phyloP scores from a whole-genome alignment of 2,329 filamentous ascomycete genomes.

The Pestalotiopsis sp. region DNA sequence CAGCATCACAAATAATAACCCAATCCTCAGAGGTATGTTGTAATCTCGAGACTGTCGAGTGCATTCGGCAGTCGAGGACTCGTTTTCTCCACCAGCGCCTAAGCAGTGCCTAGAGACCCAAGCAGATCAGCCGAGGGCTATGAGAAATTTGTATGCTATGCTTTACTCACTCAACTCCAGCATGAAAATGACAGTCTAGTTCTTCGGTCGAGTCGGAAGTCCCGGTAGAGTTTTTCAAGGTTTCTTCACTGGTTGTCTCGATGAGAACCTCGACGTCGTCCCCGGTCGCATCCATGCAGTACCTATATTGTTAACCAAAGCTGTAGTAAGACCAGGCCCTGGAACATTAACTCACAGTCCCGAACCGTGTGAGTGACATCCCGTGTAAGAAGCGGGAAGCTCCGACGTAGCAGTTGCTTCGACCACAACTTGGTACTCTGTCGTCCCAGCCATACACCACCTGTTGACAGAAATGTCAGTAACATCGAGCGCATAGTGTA shows the following conservation, averaged over 20 bases:
- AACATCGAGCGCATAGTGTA: background rate
- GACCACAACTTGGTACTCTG: slow-evolving; percentile 30
- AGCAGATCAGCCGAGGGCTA: too few species aligned
- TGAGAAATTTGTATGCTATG: too few species aligned
- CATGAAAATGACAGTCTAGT: slow-evolving; percentile 69
- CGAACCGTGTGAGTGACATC: slow-evolving; percentile 51
- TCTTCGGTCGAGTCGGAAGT: slow-evolving; percentile 26
- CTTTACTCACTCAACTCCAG: slow-evolving; percentile 73
- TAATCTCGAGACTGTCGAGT: slow-evolving; percentile 53
- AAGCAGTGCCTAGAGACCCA: slow-evolving; percentile 57
- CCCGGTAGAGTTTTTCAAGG: slow-evolving; percentile 17
- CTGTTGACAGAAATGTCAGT: slow-evolving; percentile 12
- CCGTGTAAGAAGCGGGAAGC: slow-evolving; percentile 35
- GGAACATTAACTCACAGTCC: slow-evolving; percentile 41
- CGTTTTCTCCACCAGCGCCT: slow-evolving; percentile 41
- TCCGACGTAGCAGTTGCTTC: slow-evolving; percentile 27
- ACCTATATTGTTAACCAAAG: slow-evolving; percentile 42
- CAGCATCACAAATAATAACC: slow-evolving; percentile 71
- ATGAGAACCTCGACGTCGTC: slow-evolving; percentile 58
- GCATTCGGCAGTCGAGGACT: slow-evolving; percentile 40
- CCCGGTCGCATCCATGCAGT: slow-evolving; percentile 59
- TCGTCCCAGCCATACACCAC: slow-evolving; percentile 29
- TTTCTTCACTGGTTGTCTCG: slow-evolving; percentile 22
- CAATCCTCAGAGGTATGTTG: slow-evolving; percentile 67
- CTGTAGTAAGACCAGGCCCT: background rate